These are phyloP conservation scores for Nicotiana otophora DNA, from an alignment of 257 asterid genomes.

Conservation along the genomic window DNA sequence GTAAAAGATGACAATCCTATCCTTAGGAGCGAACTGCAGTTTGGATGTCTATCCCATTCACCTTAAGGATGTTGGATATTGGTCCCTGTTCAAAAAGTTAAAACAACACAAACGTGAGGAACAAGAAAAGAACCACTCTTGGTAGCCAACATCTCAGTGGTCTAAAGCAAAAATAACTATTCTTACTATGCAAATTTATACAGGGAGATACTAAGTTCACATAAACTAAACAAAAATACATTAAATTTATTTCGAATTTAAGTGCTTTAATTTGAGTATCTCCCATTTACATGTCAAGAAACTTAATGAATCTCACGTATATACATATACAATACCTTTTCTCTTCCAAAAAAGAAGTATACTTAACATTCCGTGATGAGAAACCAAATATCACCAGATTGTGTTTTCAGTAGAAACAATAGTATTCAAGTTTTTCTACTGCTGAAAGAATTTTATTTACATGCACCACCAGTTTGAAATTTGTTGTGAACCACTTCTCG, in stretches of 20 bases:
- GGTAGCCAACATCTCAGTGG: too few species aligned
- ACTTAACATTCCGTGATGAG: background rate
- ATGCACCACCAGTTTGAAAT: background rate
- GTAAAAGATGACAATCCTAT: background rate
- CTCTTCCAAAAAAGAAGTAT: background rate
- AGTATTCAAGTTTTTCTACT: background rate
- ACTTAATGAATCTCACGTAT: background rate
- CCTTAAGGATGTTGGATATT: background rate
- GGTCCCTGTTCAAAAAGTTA: background rate
- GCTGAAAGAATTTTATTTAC: background rate
- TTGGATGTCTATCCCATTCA: background rate
- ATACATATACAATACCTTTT: background rate
- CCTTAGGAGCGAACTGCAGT: background rate
- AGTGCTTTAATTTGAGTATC: background rate
- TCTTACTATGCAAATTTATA: background rate
- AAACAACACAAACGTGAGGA: background rate
- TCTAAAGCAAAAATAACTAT: too few species aligned
- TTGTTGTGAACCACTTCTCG: background rate
- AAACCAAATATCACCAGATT: background rate
- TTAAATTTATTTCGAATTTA: background rate
- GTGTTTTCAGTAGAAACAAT: background rate
- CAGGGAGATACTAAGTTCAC: background rate
- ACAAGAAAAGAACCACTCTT: background rate
- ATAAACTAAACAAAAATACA: background rate
- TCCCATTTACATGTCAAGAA: background rate